These are phyloP conservation scores for Beta lomatogona DNA, from an alignment of 179 eudicot genomes.

Conservation along the genomic window DNA sequence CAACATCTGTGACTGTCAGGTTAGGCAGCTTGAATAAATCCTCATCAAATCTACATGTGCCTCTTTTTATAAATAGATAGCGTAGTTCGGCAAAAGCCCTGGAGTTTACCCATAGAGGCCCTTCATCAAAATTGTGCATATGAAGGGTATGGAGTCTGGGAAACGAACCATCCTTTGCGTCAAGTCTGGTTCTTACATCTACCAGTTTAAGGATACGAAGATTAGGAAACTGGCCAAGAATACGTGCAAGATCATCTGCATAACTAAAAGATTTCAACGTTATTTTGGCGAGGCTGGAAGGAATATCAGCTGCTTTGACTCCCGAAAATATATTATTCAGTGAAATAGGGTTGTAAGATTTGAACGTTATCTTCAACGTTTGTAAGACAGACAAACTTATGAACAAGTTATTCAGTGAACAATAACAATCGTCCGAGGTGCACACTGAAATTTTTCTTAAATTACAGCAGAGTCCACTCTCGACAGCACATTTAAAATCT, in stretches of 20 bases:
- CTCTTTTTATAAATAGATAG: neutral
- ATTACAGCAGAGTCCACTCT: constrained; percentile 5
- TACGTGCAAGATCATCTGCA: neutral
- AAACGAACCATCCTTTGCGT: neutral
- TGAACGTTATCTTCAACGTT: neutral
- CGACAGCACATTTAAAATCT: constrained; percentile 14
- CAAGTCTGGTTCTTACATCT: neutral
- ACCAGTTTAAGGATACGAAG: constrained; percentile 21
- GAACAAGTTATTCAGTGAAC: constrained; percentile 5
- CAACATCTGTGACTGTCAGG: constrained; percentile 12
- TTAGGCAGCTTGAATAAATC: neutral
- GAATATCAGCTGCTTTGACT: constrained; percentile 2
- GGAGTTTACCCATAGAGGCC: neutral
- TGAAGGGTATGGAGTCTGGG: constrained; percentile 27
- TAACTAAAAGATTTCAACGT: neutral
- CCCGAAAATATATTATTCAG: neutral
- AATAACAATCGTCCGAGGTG: neutral
- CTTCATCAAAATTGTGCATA: neutral
- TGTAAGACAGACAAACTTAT: neutral
- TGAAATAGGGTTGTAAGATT: neutral
- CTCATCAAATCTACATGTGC: neutral
- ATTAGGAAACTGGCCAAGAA: constrained; percentile 20
- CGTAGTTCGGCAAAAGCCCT: neutral
- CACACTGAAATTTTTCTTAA: constrained; percentile 10
- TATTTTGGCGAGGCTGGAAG: constrained; percentile 17